Base-by-base conservation (phyloP, 257 asterid species). In the Solanum piurae region DNA sequence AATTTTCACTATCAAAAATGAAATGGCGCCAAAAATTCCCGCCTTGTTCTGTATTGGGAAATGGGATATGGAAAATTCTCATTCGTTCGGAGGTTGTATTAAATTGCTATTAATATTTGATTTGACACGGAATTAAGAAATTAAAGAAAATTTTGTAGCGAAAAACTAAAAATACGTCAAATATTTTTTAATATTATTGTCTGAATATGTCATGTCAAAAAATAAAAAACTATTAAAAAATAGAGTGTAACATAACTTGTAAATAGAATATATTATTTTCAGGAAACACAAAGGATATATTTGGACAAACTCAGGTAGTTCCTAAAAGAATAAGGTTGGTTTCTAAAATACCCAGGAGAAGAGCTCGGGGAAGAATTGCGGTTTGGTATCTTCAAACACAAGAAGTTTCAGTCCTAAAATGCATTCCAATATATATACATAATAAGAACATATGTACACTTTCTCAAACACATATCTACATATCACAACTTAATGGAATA, bases 401-500 rank as follows among this genome's bases (percentile, higher is more conserved):
- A 80, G 66, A 80, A 46, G 3, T 80, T 80, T 27, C 42, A 29
- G 68, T 29, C 85, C 40, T 80, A 46, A 27, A 46, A 46, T 80
- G 68, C 42, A 37, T 18, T 18, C 27, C 55, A 16, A 27, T 18
- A 52, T 52, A 16, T 80, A 80, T 46, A 80, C 31, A 80, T 25
- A 42, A 16, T 27, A 79, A 18, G 38, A 38, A n/a, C 20, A 79
- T 27, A 1, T 44, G 66, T 44, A 46, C 40, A 79, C 10, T 29
- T 44, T 14, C 66, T 27, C 31, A 44, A 16, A 44, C 27, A 79
- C 40, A 13, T 64, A 25, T 42, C 13, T 82, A 82, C 27, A 31
- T 46, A 18, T 29, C 85, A 29, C 36, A 27, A 46, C 29, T 29
- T 14, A 97, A 83, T 96, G 94, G 88, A 97, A 97, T 85, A 97